Evolutionary conservation across 129 eudicot species (phyloP).

Genomic region (Centrapalus pauciflorus): DNA sequence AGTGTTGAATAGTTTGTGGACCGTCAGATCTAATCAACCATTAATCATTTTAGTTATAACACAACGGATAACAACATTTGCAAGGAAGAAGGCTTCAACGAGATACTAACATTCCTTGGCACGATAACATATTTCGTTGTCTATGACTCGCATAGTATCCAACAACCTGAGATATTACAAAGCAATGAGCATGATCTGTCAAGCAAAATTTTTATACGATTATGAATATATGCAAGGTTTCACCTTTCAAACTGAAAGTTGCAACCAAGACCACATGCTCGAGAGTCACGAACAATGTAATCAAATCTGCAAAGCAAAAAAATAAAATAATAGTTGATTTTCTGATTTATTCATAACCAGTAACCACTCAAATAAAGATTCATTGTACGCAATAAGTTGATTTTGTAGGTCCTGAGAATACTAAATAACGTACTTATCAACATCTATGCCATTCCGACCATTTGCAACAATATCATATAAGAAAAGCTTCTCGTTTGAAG

Average conservation of each 20-base stretch:
- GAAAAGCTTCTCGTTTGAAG: conserved; percentile 68
- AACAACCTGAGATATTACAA: conserved; percentile 55
- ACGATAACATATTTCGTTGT: conserved; percentile 83
- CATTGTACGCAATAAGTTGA: not conserved
- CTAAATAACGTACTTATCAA: conserved; percentile 62
- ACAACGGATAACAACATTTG: not conserved
- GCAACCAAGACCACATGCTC: conserved; percentile 89
- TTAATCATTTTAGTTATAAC: conserved; percentile 1
- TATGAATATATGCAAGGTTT: not conserved
- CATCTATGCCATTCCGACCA: conserved; percentile 97
- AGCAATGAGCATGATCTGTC: not conserved
- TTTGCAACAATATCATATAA: conserved; percentile 94
- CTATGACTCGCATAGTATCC: conserved; percentile 87
- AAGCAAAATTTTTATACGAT: no score
- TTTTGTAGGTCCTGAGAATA: conserved; percentile 13
- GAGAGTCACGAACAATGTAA: conserved; percentile 84
- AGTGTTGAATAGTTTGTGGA: conserved; percentile 71
- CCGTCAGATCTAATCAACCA: conserved; percentile 70
- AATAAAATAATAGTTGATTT: not conserved
- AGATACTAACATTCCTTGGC: conserved; percentile 84
- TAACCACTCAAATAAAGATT: not conserved
- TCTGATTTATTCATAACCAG: not conserved
- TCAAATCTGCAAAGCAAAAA: conserved; percentile 56
- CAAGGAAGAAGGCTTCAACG: not conserved
- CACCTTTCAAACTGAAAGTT: conserved; percentile 76